Evolutionary conservation across 176 grass and related monocot species (phyloP), one percentile per base, ranked within the genome.

Genomic region (Lolium rigidum): DNA sequence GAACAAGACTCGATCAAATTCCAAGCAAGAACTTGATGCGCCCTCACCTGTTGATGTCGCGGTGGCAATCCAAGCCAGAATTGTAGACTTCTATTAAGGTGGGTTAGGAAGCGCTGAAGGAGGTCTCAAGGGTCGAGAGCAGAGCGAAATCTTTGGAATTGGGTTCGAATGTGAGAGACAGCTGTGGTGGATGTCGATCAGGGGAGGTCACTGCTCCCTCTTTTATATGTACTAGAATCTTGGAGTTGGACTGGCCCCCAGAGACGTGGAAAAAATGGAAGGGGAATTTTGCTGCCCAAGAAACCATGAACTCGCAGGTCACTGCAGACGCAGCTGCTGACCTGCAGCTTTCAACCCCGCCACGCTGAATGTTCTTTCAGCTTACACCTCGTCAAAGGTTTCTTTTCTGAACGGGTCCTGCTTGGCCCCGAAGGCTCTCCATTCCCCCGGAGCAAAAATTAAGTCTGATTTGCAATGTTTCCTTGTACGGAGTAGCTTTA

Each of bases 171-270:
- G 61, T 3, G 70, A 88, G 70, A 37, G 70, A 25, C 51, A 20
- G 70, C 43, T 89, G 5, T 49, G 72, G 62, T 26, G 63, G 69
- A 6, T 61, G 69, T 43, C 35, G 70, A 41, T 87, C 81, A 51
- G 81, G 60, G 58, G 1, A 54, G 77, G 62, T 77, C 86, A 82
- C 70, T 80, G 52, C 82, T 70, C 35, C 50, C 68, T 88, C 77
- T 76, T 60, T 62, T 88, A 91, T 91, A 84, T 81, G 87, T 77
- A 81, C 37, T 35, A 6, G 87, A 71, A 85, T 78, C 89, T 81
- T 24, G 59, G 51, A 35, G 38, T 81, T 54, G 50, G 28, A 35
- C 38, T 59, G 85, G 43, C 4, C 60, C 44, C 84, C 0, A 54
- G 64, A 90, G 56, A 79, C 6, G 74, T 87, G 80, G 88, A 67